Evolutionary conservation across 2,329 filamentous ascomycete species (phyloP), one percentile per base, ranked within the genome.

Genomic region (Teratosphaeria pseudoeucalypti): DNA sequence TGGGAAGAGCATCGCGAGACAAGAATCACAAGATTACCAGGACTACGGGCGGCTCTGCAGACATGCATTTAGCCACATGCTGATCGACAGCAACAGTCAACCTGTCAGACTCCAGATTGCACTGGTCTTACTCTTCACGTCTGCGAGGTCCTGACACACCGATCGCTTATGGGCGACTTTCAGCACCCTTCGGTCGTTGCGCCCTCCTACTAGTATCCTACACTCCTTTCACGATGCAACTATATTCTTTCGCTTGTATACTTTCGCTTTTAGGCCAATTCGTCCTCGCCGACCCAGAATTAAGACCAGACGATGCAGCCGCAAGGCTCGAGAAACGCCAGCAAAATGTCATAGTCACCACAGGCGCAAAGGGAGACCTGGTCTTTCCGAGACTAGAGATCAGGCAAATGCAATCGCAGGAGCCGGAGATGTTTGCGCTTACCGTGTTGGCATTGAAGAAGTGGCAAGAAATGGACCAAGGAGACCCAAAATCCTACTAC

Each of bases 321-420:
- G 54, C 47, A 19, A 37, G 52, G 43, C 6, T 63, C 14, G 43
- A 64, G 49, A 63, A 61, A 56, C 58, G 62, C 7, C 58, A 54
- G 3, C 16, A 14, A n/a, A n/a, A 55, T n/a, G 34, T 57, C 11
- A 57, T 65, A 43, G 57, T 58, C 27, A 62, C 62, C 57, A 65
- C 61, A n/a, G 65, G 65, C 37, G 58, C 57, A 23, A 39, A 56
- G 7, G 64, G 64, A 9, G 59, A 54, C 16, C 43, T 37, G 39
- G 56, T 64, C 59, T 61, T 64, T 34, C 66, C 66, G 43, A 66
- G 67, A 32, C 57, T 67, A 27, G 67, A 69, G 54, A 56, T 69
- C 27, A 54, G 67, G 23, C 60, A 67, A 57, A 64, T 69, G 65
- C 57, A 61, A 27, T 59, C 37, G 55, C 60, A 62, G 34, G 58